Base-by-base conservation (phyloP, 2,329 filamentous ascomycete genomes). In the Cladobotryum mycophilum region DNA sequence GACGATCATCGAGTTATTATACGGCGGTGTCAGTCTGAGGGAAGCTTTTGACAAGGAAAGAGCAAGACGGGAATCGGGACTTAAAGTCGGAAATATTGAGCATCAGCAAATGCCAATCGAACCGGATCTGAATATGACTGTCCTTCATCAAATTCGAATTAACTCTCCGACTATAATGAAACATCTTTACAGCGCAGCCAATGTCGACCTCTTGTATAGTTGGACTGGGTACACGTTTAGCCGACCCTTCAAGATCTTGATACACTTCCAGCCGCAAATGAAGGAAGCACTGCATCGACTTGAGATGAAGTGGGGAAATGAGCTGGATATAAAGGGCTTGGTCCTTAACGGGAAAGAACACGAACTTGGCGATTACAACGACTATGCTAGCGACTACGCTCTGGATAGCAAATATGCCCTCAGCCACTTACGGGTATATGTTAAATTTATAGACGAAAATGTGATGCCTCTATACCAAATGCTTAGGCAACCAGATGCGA, bases 181-280 rank as follows among this genome's bases (percentile, higher is more conserved):
- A 30, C 25, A 30, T 11, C 25, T 30, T 11, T 30, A 30, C 6
- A 6, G 9, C 25, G 25, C 9, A 30, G 25, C 25, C 9, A 8
- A 30, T 30, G 8, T 30, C 6, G 9, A 8, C 2, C 6, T 2
- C 25, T 6, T 8, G 25, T 2, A 4, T 2, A 2, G 8, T 11
- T 30, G 6, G 25, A 2, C 2, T 6, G 4, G 6, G 6, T 6
- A 30, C 9, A 8, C 6, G 9, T 48, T 48, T 13, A 17, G 33
- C 36, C 38, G 49, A 4, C 49, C 49, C 18, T 52, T 52, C 46
- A 45, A 45, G 13, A 43, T 43, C 14, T 14, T 52, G 8, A 52
- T 51, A 33, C 40, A 51, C n/a, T 51, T 48, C 14, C 49, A 51
- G 30, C 25, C 47, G 9, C 15, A 48, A 13, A 48, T 51, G 49